Evolutionary conservation across 1,284 basidiomycete species (phyloP).

Genomic region (Mycena sp.): DNA sequence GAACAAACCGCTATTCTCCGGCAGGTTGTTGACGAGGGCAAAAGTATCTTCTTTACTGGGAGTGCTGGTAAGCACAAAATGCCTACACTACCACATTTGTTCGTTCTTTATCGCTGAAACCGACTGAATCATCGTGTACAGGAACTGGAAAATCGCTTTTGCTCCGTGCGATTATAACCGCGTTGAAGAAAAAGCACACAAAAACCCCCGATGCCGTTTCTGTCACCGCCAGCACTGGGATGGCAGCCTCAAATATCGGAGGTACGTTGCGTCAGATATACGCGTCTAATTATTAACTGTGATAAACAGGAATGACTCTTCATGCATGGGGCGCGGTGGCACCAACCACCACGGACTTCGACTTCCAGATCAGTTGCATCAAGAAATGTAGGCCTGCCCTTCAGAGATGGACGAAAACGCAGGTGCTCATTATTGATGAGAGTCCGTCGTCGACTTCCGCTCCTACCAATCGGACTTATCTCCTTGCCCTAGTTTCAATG

Average conservation of each 20-base stretch:
- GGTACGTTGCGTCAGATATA: constrained; percentile 48
- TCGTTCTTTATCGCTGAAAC: too few species aligned
- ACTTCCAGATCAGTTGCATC: constrained; percentile 61
- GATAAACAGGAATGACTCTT: constrained; percentile 61
- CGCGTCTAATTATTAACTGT: neutral
- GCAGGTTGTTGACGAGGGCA: constrained; percentile 57
- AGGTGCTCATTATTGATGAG: constrained; percentile 87
- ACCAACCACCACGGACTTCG: constrained; percentile 66
- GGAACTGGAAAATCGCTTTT: constrained; percentile 83
- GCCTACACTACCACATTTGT: neutral
- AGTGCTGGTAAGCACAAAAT: constrained; percentile 52
- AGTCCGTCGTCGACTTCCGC: constrained; percentile 47
- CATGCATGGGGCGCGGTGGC: constrained; percentile 87
- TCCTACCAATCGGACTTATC: neutral
- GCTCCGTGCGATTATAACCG: constrained; percentile 73
- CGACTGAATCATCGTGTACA: constrained; percentile 30
- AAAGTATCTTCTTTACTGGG: constrained; percentile 63
- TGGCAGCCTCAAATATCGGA: constrained; percentile 86
- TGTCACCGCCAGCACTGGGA: constrained; percentile 75
- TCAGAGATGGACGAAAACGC: constrained; percentile 69
- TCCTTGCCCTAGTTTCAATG: constrained; percentile 74
- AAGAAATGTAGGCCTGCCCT: constrained; percentile 65
- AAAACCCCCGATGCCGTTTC: constrained; percentile 67
- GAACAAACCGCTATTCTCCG: constrained; percentile 53
- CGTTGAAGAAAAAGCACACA: constrained; percentile 43